phyloP scores from a whole-genome alignment of 192 early-diverging fungal genomes.

The Entomortierella lignicola region DNA sequence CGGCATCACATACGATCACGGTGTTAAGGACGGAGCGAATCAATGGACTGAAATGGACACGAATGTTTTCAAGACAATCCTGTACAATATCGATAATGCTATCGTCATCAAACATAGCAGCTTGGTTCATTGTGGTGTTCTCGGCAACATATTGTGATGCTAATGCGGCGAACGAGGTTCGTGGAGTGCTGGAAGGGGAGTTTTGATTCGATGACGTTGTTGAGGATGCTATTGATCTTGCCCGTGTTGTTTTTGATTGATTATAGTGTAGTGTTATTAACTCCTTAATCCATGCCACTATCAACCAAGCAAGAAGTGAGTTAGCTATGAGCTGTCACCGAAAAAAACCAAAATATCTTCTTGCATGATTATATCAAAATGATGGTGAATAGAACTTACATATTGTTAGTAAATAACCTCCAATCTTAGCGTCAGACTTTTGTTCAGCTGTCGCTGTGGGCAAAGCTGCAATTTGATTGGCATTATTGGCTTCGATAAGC shows the following conservation, averaged over 20 bases:
- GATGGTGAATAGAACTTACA: conserved; percentile 13
- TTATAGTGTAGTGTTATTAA: conserved; percentile 39
- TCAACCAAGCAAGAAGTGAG: too few species aligned
- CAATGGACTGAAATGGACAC: conserved; percentile 38
- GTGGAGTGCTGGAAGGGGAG: conserved; percentile 15
- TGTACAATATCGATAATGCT: conserved; percentile 48
- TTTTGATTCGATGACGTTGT: conserved; percentile 8
- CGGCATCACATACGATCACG: conserved; percentile 40
- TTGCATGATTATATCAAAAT: neutral
- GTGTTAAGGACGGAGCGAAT: conserved; percentile 47
- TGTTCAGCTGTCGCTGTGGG: conserved; percentile 10
- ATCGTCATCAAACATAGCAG: conserved; percentile 39
- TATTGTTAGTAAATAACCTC: conserved; percentile 42
- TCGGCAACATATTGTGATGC: conserved; percentile 29
- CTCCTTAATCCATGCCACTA: conserved; percentile 53
- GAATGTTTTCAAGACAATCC: conserved; percentile 37
- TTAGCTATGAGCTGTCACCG: too few species aligned
- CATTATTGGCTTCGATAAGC: conserved; percentile 32
- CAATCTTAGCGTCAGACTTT: conserved; percentile 31
- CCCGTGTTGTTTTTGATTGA: neutral
- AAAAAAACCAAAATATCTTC: too few species aligned
- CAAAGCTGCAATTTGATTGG: conserved; percentile 2
- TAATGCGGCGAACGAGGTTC: conserved; percentile 28
- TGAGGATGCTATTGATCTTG: neutral
- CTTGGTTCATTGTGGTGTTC: conserved; percentile 17